Conservation (phyloP, 306 rosid species). For the Fragaria vesca region DNA sequence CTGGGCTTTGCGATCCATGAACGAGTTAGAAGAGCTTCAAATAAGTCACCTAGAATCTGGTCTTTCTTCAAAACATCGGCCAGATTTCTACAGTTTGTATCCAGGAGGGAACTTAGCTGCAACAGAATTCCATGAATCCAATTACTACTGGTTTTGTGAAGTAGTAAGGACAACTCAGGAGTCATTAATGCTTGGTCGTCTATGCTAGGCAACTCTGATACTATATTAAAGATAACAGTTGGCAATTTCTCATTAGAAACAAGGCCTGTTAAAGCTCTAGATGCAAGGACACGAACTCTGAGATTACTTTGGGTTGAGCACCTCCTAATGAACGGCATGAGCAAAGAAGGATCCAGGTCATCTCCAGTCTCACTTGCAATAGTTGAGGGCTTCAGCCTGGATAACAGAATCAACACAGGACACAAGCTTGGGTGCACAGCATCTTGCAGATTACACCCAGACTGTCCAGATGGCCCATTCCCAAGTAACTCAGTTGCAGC, state of each 20-base stretch:
- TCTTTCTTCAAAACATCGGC: constrained; percentile 77
- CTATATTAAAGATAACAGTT: constrained; percentile 66
- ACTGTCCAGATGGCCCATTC: constrained; percentile 46
- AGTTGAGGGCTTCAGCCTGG: constrained; percentile 92
- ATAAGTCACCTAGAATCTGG: constrained; percentile 57
- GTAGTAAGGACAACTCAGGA: constrained; percentile 20
- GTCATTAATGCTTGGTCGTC: constrained; percentile 34
- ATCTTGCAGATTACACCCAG: constrained; percentile 56
- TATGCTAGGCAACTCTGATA: constrained; percentile 60
- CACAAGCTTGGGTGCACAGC: constrained; percentile 94
- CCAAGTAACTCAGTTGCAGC: constrained; percentile 73
- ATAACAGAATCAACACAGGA: constrained; percentile 82
- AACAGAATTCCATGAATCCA: constrained; percentile 79
- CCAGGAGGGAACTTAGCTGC: constrained; percentile 78
- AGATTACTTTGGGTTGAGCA: constrained; percentile 90
- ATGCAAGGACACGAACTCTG: constrained; percentile 89
- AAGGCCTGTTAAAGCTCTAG: constrained; percentile 80
- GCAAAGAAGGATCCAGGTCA: constrained; percentile 80
- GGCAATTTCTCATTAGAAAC: constrained; percentile 83
- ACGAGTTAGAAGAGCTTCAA: constrained; percentile 47
- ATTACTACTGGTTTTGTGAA: constrained; percentile 39
- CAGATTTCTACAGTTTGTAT: constrained; percentile 71
- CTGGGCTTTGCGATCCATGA: constrained; percentile 72
- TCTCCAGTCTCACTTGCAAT: constrained; percentile 85
- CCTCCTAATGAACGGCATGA: constrained; percentile 78